Evolutionary conservation across 306 rosid genomes (phyloP).

Genomic region (Pyrus betulifolia): DNA sequence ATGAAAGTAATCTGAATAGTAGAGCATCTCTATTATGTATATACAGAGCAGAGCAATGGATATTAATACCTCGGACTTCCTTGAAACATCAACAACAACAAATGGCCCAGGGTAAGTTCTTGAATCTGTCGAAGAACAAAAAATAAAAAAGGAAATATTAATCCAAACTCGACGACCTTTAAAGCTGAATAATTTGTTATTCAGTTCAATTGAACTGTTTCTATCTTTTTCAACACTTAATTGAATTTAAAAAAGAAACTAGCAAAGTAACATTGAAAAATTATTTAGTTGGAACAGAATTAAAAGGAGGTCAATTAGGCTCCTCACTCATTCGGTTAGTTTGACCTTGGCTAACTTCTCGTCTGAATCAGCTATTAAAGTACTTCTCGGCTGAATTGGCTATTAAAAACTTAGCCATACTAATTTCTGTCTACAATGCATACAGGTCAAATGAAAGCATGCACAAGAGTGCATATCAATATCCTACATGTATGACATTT

Average conservation of each 20-base stretch:
- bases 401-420: neutral
- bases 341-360: neutral
- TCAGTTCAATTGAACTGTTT: neutral
- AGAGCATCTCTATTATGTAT: neutral
- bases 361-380: neutral
- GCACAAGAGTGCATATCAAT: neutral
- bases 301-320: neutral
- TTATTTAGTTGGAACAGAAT: neutral
- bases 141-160: slow-evolving; percentile 4
- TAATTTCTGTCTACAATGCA: neutral
- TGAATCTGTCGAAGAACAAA: slow-evolving; percentile 54
- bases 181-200: neutral
- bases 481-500: neutral
- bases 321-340: neutral
- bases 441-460: neutral
- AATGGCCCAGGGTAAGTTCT: slow-evolving; percentile 75
- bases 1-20: neutral
- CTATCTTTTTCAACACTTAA: neutral
- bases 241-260: neutral
- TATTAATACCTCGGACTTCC: slow-evolving; percentile 65
- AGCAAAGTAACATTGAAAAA: neutral
- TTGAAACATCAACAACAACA: slow-evolving; percentile 58
- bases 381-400: neutral
- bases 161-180: slow-evolving; percentile 7
- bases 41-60: slow-evolving; percentile 6